Evolutionary conservation across 768 basidiomycete genomes (phyloP).

Genomic region (Pholiota conissans): DNA sequence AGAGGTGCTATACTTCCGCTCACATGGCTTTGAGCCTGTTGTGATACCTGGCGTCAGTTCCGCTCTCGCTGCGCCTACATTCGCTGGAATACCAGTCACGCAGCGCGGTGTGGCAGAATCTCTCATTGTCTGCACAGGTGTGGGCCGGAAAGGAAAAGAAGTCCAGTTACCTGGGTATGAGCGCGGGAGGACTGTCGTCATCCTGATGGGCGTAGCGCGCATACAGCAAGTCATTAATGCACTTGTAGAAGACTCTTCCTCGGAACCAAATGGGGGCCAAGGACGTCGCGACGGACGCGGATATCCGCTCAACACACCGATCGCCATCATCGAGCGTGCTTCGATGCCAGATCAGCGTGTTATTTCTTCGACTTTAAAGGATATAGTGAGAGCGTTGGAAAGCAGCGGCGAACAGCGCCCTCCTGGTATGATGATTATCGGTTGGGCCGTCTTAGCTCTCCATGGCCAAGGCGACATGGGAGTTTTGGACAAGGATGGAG

Average conservation of each 20-base stretch:
- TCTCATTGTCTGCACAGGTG: slow-evolving; percentile 90
- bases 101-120: slow-evolving; percentile 93
- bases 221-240: slow-evolving; percentile 69
- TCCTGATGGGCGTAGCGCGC: slow-evolving; percentile 96
- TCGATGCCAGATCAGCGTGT: slow-evolving; percentile 91
- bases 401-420: slow-evolving; percentile 84
- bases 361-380: slow-evolving; percentile 71
- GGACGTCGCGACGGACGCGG: slow-evolving; percentile 38
- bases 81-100: slow-evolving; percentile 91
- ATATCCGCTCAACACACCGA: slow-evolving; percentile 79
- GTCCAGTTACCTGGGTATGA: slow-evolving; percentile 89
- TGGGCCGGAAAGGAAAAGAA: slow-evolving; percentile 81
- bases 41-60: slow-evolving; percentile 91
- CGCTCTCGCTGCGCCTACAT: slow-evolving; percentile 85
- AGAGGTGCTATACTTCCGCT: slow-evolving; percentile 90
- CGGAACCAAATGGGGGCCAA: slow-evolving; percentile 1
- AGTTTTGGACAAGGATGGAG: slow-evolving; percentile 61
- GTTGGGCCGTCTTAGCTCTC: slow-evolving; percentile 85
- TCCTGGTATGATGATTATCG: slow-evolving; percentile 95
- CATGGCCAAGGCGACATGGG: slow-evolving; percentile 68
- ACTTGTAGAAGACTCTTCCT: slow-evolving; percentile 31
- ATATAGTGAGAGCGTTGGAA: slow-evolving; percentile 71
- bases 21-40: slow-evolving; percentile 78
- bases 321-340: slow-evolving; percentile 94
- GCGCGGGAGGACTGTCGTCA: slow-evolving; percentile 73